These are phyloP conservation scores for Colletotrichum godetiae DNA, from an alignment of 2,329 filamentous ascomycete genomes.

Conservation along the genomic window DNA sequence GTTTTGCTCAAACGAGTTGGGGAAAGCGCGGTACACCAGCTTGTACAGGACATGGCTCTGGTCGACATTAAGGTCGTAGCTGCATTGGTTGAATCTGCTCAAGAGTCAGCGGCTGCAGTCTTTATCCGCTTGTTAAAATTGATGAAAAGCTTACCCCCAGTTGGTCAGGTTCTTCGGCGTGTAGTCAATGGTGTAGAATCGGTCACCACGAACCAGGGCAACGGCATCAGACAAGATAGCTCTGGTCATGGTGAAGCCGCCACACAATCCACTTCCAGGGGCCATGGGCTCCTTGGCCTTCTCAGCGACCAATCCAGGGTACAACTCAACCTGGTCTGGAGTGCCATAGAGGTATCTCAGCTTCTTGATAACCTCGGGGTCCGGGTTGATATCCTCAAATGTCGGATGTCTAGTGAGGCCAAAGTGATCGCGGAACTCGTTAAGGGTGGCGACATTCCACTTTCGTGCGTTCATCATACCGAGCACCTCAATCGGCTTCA, in stretches of 20 bases:
- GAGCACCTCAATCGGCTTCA: constrained; percentile 68
- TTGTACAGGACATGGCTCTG: constrained; percentile 76
- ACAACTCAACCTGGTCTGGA: constrained; percentile 71
- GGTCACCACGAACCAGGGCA: constrained; percentile 70
- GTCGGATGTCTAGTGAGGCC: constrained; percentile 63
- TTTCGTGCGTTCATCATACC: constrained; percentile 68
- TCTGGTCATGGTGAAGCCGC: constrained; percentile 57
- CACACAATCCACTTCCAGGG: constrained; percentile 59
- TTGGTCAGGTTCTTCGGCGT: constrained; percentile 72
- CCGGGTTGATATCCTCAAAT: constrained; percentile 69
- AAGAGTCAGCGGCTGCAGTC: neutral
- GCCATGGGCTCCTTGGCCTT: constrained; percentile 61
- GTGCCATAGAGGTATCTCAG: constrained; percentile 66
- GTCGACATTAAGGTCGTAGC: constrained; percentile 67
- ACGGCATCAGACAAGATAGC: constrained; percentile 73
- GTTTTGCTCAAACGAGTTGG: constrained; percentile 69
- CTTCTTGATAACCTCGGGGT: constrained; percentile 63
- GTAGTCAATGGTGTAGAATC: constrained; percentile 73
- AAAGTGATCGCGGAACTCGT: constrained; percentile 73
- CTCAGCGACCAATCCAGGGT: constrained; percentile 57
- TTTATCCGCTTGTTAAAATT: neutral
- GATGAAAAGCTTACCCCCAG: constrained; percentile 63
- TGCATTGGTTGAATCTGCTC: constrained; percentile 54
- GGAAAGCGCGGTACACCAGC: constrained; percentile 72
- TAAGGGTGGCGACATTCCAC: constrained; percentile 69